Percentiles rank a stretch among this genome's conserved stretches.
phyloP scores from a whole-genome alignment of 352 stramenopile genomes.

The Globisporangium nodosum region DNA sequence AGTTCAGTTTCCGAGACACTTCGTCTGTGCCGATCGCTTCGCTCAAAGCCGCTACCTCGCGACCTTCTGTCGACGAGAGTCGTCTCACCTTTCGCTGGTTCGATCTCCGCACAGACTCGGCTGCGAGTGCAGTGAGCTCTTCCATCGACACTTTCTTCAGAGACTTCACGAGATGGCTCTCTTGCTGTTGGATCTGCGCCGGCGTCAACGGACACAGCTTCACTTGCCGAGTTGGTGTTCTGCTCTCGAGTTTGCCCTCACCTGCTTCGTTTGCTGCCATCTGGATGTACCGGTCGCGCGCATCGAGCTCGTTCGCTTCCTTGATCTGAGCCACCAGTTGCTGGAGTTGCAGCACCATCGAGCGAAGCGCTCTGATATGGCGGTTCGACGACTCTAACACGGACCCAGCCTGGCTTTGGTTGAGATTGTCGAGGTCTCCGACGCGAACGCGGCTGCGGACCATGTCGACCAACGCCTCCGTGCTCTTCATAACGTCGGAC shows the following conservation, averaged over 20 bases:
- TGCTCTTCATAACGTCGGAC: conserved; percentile 25
- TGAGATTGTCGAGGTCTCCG: conserved; percentile 15
- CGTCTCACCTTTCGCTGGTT: conserved; percentile 16
- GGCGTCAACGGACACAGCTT: conserved; percentile 40
- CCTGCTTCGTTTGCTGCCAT: conserved; percentile 9
- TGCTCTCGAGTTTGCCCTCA: conserved; percentile 6
- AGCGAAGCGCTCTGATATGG: conserved; percentile 24
- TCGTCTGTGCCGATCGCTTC: background rate
- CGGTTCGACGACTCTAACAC: conserved; percentile 16
- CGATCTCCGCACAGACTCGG: conserved; percentile 23
- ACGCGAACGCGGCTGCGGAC: conserved; percentile 17
- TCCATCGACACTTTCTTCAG: conserved; percentile 48
- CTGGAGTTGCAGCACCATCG: conserved; percentile 31
- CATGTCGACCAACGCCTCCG: conserved; percentile 28
- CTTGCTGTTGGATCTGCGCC: conserved; percentile 27
- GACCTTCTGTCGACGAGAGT: background rate
- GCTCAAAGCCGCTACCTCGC: background rate
- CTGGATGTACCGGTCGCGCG: conserved; percentile 30
- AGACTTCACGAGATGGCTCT: conserved; percentile 38
- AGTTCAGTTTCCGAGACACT: conserved; percentile 15
- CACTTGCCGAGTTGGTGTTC: conserved; percentile 6
- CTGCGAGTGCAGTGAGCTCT: conserved; percentile 29
- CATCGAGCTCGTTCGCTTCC: conserved; percentile 28
- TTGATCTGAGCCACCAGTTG: conserved; percentile 23
- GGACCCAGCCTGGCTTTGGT: conserved; percentile 8